Evolutionary conservation across 78 protist species (phyloP), one percentile per base, ranked within the genome.

Genomic region (Parvularia atlantis): DNA sequence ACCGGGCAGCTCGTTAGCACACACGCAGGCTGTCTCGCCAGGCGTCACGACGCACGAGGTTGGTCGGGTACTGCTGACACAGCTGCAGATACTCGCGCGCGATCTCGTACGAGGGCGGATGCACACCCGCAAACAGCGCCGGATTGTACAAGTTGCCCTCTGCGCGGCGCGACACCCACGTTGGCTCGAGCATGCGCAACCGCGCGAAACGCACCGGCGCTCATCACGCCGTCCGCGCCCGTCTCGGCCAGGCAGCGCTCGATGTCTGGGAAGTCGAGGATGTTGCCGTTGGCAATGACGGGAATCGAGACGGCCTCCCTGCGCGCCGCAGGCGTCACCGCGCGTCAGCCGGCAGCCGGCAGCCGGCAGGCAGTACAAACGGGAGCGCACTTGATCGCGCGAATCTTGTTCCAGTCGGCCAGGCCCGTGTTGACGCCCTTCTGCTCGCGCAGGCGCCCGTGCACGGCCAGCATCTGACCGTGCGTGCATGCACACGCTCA

Each of bases 251-350:
- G 13, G 65, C 87, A 82, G 24, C 22, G 30, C 2, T 31, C 46
- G 22, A 75, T 70, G 40, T 89, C 89, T 2, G 1, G 70, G 2
- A 36, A 2, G 1, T 53, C 0, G 31, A 24, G 35, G 41, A 89
- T 53, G 73, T 84, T 85, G 13, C 93, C 93, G 63, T 89, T 89
- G 7, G 87, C 82, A n/a, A 89, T 1, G 3, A 89, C 85, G 0
- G 93, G 93, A 22, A 89, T 78, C 26, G 2, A 30, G 30, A 83
- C 44, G 6, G 75, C 73, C 28, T 50, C 40, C 36, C 58, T 68
- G 50, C 46, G 14, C 2, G 2, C 17, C 4, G 40, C 5, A 11
- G 16, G 40, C 5, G 16, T 30, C 1, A 31, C 17, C 40, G 13
- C 19, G 16, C n/a, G n/a, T n/a, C n/a, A n/a, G 11, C 22, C 6